phyloP scores from a whole-genome alignment of 2,329 filamentous ascomycete species.

The Aplosporella prunicola region DNA sequence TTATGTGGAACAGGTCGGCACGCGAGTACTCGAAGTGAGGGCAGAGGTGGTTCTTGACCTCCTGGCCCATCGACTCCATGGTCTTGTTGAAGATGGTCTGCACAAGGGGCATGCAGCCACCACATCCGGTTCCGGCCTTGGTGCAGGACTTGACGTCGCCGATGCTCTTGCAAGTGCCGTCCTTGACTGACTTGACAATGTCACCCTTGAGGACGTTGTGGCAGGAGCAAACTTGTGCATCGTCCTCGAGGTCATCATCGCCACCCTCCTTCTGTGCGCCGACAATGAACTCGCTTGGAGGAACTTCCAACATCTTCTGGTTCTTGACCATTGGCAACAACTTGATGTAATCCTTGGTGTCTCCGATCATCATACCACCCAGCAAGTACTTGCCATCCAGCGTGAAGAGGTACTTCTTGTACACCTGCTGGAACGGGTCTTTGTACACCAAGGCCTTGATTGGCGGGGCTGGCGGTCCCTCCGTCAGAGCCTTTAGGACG shows the following conservation, averaged over 20 bases:
- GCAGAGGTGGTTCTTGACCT: slow-evolving; percentile 80
- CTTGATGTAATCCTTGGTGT: slow-evolving; percentile 84
- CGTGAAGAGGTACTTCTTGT: slow-evolving; percentile 92
- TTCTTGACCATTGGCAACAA: slow-evolving; percentile 79
- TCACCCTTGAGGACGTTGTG: slow-evolving; percentile 88
- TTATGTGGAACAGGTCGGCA: slow-evolving; percentile 81
- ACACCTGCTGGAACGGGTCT: slow-evolving; percentile 78
- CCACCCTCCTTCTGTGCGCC: slow-evolving; percentile 60
- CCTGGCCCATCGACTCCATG: slow-evolving; percentile 75
- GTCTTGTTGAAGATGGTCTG: slow-evolving; percentile 84
- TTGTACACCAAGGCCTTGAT: slow-evolving; percentile 83
- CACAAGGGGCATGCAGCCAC: slow-evolving; percentile 81
- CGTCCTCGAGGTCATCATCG: slow-evolving; percentile 71
- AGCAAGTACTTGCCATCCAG: slow-evolving; percentile 81
- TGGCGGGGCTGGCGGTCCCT: slow-evolving; percentile 46
- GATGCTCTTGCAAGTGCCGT: slow-evolving; percentile 70
- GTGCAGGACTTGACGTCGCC: slow-evolving; percentile 81
- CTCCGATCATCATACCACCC: slow-evolving; percentile 96
- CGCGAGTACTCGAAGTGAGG: slow-evolving; percentile 76
- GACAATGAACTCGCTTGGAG: slow-evolving; percentile 74
- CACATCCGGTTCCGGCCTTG: slow-evolving; percentile 84
- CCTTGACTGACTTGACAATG: slow-evolving; percentile 61
- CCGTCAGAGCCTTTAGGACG: slow-evolving; percentile 44
- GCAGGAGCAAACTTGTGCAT: slow-evolving; percentile 84
- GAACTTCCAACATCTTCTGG: slow-evolving; percentile 67